Evolutionary conservation across 1,139 yeast species (phyloP).

Genomic region (Arxiozyma slooffiae): DNA sequence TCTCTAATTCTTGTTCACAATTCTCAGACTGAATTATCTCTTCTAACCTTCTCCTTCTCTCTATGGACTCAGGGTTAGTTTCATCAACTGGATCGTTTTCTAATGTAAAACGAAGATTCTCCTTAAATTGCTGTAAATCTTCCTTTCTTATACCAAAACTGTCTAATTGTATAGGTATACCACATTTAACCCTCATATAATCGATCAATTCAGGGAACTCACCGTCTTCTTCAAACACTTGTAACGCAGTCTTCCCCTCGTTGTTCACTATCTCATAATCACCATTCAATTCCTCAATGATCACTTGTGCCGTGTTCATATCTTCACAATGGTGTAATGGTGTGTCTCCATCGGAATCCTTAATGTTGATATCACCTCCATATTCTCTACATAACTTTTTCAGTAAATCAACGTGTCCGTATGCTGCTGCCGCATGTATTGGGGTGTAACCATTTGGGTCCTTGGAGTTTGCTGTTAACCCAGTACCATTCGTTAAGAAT

Average conservation of each 20-base stretch:
- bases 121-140: slow-evolving; percentile 32
- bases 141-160: slow-evolving; percentile 39
- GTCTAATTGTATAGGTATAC: slow-evolving; percentile 30
- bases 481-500: slow-evolving; percentile 38
- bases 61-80: slow-evolving; percentile 40
- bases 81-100: slow-evolving; percentile 36
- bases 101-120: slow-evolving; percentile 47
- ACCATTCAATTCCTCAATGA: slow-evolving; percentile 60
- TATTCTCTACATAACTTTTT: slow-evolving; percentile 41
- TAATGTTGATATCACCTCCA: slow-evolving; percentile 75
- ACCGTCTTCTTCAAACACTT: slow-evolving; percentile 69
- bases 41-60: slow-evolving; percentile 55
- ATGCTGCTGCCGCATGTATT: slow-evolving; percentile 92
- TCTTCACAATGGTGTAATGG: slow-evolving; percentile 89
- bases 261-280: slow-evolving; percentile 52
- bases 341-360: slow-evolving; percentile 87
- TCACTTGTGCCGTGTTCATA: slow-evolving; percentile 47
- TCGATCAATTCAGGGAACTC: slow-evolving; percentile 72
- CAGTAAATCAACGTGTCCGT: slow-evolving; percentile 67
- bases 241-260: slow-evolving; percentile 63
- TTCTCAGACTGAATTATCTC: slow-evolving; percentile 65
- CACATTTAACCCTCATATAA: slow-evolving; percentile 46
- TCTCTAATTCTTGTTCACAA: slow-evolving; percentile 67
- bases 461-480: slow-evolving; percentile 54
- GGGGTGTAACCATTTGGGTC: slow-evolving; percentile 95